phyloP scores from a whole-genome alignment of 163 green algal genomes.

The Chlamydomonas reinhardtii region DNA sequence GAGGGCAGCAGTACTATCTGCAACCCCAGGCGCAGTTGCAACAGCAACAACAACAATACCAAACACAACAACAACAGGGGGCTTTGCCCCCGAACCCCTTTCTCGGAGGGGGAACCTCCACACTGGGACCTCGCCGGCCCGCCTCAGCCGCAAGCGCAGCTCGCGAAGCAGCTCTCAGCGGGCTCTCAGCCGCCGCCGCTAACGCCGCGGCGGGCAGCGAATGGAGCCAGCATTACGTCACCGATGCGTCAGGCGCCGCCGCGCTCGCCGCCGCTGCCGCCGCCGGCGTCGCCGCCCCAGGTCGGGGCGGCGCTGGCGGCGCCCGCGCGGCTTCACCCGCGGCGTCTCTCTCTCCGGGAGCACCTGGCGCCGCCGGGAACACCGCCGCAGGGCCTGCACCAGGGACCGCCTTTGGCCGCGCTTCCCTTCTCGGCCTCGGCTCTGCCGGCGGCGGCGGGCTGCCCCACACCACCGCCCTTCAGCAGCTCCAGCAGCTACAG shows the following conservation, averaged over 20 bases:
- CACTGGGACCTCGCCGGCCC: not conserved
- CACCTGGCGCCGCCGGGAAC: too few species aligned
- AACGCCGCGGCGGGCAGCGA: too few species aligned
- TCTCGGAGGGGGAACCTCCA: constrained; percentile 13
- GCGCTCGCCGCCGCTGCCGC: too few species aligned
- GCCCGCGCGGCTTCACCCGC: not conserved
- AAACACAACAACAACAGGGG: constrained; percentile 40
- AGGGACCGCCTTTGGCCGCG: not conserved
- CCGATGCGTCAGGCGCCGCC: too few species aligned
- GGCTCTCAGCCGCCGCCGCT: too few species aligned
- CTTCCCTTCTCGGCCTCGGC: not conserved
- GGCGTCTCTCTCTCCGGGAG: not conserved
- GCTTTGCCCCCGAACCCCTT: constrained; percentile 55
- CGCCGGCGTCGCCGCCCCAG: not conserved
- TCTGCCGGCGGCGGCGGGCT: not conserved
- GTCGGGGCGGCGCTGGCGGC: not conserved
- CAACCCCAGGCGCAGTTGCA: not conserved
- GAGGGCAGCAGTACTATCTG: not conserved
- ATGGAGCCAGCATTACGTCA: too few species aligned
- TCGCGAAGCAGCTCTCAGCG: too few species aligned
- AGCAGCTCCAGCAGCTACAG: constrained; percentile 31
- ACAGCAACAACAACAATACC: constrained; percentile 11
- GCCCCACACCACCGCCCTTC: not conserved
- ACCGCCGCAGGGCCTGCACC: not conserved
- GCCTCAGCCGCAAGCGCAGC: constrained; percentile 18